These are phyloP conservation scores for Triticum monococcum DNA, from an alignment of 176 grass and related monocot genomes.

Conservation along the genomic window DNA sequence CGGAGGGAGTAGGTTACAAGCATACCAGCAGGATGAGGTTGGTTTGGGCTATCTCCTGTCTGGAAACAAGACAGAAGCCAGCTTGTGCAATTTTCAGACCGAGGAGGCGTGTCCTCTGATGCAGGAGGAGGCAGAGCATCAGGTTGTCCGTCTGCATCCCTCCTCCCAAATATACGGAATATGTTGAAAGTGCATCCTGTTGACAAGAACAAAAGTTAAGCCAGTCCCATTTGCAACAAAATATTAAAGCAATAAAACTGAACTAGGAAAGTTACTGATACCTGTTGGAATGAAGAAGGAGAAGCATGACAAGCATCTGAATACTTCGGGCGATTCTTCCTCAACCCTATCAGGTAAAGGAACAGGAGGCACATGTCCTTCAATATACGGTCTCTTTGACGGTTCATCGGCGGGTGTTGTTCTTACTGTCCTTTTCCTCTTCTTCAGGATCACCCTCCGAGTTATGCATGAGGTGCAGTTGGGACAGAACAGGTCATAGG, in stretches of 20 bases:
- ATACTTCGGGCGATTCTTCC: conserved; percentile 41
- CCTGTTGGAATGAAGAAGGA: conserved; percentile 88
- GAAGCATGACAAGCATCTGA: conserved; percentile 95
- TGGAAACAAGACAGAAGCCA: conserved; percentile 70
- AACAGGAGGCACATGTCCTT: background rate
- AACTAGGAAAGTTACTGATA: conserved; percentile 15
- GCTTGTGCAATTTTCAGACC: conserved; percentile 38
- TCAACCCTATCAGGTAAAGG: conserved; percentile 11
- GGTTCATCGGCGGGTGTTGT: conserved; percentile 16
- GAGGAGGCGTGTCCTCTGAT: conserved; percentile 21
- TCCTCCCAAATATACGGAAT: conserved; percentile 62
- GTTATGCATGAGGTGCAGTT: conserved; percentile 93
- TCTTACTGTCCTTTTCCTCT: conserved; percentile 68
- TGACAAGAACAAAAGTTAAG: conserved; percentile 30
- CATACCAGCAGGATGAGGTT: conserved; percentile 18
- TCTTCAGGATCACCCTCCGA: conserved; percentile 75
- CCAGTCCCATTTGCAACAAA: background rate
- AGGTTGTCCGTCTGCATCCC: background rate
- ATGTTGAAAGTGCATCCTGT: conserved; percentile 73
- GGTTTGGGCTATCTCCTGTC: conserved; percentile 33
- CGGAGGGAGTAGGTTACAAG: background rate
- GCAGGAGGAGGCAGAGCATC: conserved; percentile 31
- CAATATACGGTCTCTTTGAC: conserved; percentile 44
- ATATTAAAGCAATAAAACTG: conserved; percentile 9
- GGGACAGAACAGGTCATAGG: conserved; percentile 78